Conservation (phyloP, 1,284 basidiomycete genomes). For the Heliocybe sulcata region DNA sequence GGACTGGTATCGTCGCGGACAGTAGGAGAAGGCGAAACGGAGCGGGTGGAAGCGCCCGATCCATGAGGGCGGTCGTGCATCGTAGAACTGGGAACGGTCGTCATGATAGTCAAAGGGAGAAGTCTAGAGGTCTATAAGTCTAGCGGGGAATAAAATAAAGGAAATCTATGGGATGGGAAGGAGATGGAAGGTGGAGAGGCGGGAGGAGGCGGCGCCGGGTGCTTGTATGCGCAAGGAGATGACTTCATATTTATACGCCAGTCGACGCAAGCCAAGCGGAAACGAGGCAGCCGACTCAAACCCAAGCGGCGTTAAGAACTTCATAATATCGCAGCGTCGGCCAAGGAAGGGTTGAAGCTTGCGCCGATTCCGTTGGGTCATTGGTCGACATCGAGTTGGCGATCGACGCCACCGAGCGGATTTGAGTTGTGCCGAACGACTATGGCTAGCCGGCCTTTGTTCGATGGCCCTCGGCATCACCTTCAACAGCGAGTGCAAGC, state of each 20-base stretch:
- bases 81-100: background rate
- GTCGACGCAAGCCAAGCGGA: background rate
- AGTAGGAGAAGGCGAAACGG: background rate
- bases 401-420: background rate
- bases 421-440: background rate
- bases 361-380: background rate
- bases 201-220: background rate
- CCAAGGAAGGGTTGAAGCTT: background rate
- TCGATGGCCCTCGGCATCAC: background rate
- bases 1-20: background rate
- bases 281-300: background rate
- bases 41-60: background rate
- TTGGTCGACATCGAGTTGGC: background rate
- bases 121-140: background rate
- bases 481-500: no score
- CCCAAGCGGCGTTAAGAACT: background rate
- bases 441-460: background rate
- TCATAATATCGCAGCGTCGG: background rate
- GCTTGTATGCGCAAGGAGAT: background rate
- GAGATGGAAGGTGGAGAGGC: background rate
- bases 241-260: constrained; percentile 1
- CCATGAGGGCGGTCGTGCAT: background rate
- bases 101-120: background rate
- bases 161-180: background rate
- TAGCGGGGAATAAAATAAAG: background rate